Evolutionary conservation across 164 flowering plant genomes (phyloP), one percentile per base, ranked within the genome.

Genomic region (Aristolochia fimbriata): DNA sequence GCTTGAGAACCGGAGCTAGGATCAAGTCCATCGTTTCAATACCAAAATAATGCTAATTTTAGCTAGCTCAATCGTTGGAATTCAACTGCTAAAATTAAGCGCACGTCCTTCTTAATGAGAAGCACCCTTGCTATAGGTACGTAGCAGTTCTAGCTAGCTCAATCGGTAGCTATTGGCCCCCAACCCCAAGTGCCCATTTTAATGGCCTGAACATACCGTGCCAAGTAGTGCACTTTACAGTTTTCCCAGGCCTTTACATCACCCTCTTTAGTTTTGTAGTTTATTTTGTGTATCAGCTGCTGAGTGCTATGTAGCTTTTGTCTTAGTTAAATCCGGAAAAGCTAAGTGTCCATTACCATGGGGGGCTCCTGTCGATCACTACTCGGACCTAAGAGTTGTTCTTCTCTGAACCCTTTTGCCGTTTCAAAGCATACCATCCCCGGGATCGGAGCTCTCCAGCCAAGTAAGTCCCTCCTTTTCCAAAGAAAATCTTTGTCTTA

Each of bases 221-320:
- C 53, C 20, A 50, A n/a, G 53, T 25, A 20, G 57, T 24, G n/a
- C 57, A 49, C 57, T 54, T 54, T 54, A 54, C 57, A 54, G 31
- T 54, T 23, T 54, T 23, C 57, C 11, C 24, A 20, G 1, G 24
- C 31, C 57, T 22, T 23, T 9, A 13, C 57, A 54, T 54, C 57
- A 54, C 57, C 57, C 24, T 22, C 57, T 54, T 20, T 54, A 24
- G n/a, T n/a, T n/a, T 20, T 16, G 53, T 50, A 50, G 22, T 50
- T 50, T 50, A 19, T 22, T 50, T 22, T 22, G 11, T 50, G 20
- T 50, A 8, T 50, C 22, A n/a, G 51, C 21, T 48, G 51, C 21
- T 48, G 7, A 52, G 56, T 52, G 56, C 31, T 52, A 15, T 22
- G 9, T 23, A 22, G 30, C 56, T 52, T 52, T 51, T 22, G 31